These are phyloP conservation scores for Coemansia sp. DNA, from an alignment of 192 early-diverging fungal species.

Conservation along the genomic window DNA sequence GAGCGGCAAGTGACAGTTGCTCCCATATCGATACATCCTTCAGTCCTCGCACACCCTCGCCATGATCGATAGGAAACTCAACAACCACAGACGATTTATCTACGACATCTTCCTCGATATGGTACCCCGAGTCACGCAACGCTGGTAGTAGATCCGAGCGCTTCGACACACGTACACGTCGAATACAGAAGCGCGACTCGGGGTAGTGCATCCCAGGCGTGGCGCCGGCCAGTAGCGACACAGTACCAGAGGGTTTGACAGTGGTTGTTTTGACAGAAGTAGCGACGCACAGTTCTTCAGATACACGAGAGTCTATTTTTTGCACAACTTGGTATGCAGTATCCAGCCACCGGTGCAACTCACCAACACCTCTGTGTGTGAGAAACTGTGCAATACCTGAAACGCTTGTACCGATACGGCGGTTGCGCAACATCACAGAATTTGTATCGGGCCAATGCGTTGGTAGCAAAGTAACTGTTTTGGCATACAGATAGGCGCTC, in stretches of 20 bases:
- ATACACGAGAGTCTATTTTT: conserved; percentile 25
- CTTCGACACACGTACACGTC: conserved; percentile 47
- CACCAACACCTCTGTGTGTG: conserved; percentile 20
- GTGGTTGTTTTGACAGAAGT: conserved; percentile 51
- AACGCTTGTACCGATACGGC: conserved; percentile 53
- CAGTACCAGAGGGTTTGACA: conserved; percentile 54
- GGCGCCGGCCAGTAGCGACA: conserved; percentile 54
- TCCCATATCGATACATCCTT: conserved; percentile 54
- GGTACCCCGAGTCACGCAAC: conserved; percentile 17
- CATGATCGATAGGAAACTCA: conserved; percentile 54
- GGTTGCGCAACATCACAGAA: conserved; percentile 53
- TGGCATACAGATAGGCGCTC: conserved; percentile 54
- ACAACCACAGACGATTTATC: conserved; percentile 42
- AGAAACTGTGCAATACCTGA: conserved; percentile 56
- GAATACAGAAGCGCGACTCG: conserved; percentile 55
- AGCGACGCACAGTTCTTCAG: conserved; percentile 47
- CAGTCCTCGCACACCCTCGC: conserved; percentile 42
- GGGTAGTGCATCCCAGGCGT: conserved; percentile 59
- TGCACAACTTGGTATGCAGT: conserved; percentile 31
- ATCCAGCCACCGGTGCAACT: conserved; percentile 40
- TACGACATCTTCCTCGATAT: conserved; percentile 41
- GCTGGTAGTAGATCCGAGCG: too few species aligned
- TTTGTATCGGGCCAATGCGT: conserved; percentile 55
- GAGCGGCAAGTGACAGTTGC: conserved; percentile 51
- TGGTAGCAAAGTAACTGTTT: conserved; percentile 49